phyloP scores from a whole-genome alignment of 441 rosid genomes.

The Jatropha podagrica region DNA sequence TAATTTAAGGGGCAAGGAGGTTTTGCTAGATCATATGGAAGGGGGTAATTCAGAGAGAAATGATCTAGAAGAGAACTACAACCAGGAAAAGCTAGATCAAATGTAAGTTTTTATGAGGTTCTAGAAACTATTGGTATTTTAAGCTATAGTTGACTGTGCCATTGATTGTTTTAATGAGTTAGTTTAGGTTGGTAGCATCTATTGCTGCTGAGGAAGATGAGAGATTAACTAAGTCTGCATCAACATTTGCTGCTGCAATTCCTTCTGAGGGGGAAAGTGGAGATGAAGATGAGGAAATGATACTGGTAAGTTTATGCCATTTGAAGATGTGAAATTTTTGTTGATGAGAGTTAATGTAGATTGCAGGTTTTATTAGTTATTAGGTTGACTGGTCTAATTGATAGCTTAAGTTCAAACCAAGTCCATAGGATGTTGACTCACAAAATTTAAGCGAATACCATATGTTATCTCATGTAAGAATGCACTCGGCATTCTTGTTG shows the following conservation, averaged over 20 bases:
- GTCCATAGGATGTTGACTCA: background rate
- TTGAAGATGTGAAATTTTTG: background rate
- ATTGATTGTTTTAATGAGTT: slow-evolving; percentile 28
- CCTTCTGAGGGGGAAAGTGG: slow-evolving; percentile 49
- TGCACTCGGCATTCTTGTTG: background rate
- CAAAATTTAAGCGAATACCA: background rate
- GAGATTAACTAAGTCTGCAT: slow-evolving; percentile 35
- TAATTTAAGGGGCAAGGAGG: slow-evolving; percentile 54
- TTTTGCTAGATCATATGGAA: slow-evolving; percentile 35
- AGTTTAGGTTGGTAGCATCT: slow-evolving; percentile 66
- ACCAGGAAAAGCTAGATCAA: slow-evolving; percentile 66
- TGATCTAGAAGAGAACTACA: slow-evolving; percentile 24
- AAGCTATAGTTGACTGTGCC: slow-evolving; percentile 19
- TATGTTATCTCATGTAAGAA: too few relatives aligned
- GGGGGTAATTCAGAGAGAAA: slow-evolving; percentile 27
- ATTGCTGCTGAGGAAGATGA: slow-evolving; percentile 66
- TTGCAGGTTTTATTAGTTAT: slow-evolving; percentile 3
- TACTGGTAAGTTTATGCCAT: slow-evolving; percentile 45
- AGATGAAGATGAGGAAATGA: slow-evolving; percentile 73
- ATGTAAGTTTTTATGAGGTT: slow-evolving; percentile 45
- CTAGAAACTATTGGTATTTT: slow-evolving; percentile 17
- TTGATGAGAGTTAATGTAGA: background rate
- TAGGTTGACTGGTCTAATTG: slow-evolving; percentile 9
- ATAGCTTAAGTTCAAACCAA: background rate
- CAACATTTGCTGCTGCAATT: slow-evolving; percentile 46